These are phyloP conservation scores for Tinospora cordifolia DNA, from an alignment of 164 flowering plant species.

Conservation along the genomic window DNA sequence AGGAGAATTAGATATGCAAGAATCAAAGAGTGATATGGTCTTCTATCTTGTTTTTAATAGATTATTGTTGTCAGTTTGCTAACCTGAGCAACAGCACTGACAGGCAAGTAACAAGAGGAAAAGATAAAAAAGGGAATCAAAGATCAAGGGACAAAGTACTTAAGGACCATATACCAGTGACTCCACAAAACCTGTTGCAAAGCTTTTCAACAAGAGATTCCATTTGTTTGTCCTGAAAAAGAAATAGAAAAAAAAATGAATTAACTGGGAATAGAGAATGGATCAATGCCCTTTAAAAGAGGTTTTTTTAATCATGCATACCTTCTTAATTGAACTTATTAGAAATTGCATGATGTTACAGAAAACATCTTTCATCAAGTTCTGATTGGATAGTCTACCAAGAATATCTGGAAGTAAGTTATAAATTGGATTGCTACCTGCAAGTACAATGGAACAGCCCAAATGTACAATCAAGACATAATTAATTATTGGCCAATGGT, in stretches of 20 bases:
- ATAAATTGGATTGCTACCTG: constrained; percentile 95
- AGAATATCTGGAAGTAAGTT: constrained; percentile 97
- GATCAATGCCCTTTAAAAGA: not conserved
- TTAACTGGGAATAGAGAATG: not conserved
- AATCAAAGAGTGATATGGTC: not conserved
- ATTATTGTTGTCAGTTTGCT: not conserved
- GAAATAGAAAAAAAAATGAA: constrained; percentile 3
- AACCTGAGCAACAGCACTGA: not conserved
- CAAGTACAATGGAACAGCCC: constrained; percentile 10
- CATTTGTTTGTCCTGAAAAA: constrained; percentile 97
- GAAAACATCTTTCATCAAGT: constrained; percentile 60
- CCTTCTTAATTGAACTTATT: constrained; percentile 93
- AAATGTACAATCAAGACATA: not conserved
- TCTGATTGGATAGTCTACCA: constrained; percentile 69
- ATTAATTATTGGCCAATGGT: not conserved
- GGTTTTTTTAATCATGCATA: constrained; percentile 21
- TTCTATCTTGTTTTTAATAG: not conserved
- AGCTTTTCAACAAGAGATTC: constrained; percentile 95
- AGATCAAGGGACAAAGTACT: not conserved
- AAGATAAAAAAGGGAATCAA: not conserved
- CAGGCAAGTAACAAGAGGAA: not conserved
- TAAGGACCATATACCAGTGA: constrained; percentile 45
- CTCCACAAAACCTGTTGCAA: constrained; percentile 84
- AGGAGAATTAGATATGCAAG: not conserved
- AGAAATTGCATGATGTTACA: constrained; percentile 94